These are phyloP conservation scores for Debaryomycetaceae sp. DNA, from an alignment of 1,139 yeast genomes.

Conservation along the genomic window DNA sequence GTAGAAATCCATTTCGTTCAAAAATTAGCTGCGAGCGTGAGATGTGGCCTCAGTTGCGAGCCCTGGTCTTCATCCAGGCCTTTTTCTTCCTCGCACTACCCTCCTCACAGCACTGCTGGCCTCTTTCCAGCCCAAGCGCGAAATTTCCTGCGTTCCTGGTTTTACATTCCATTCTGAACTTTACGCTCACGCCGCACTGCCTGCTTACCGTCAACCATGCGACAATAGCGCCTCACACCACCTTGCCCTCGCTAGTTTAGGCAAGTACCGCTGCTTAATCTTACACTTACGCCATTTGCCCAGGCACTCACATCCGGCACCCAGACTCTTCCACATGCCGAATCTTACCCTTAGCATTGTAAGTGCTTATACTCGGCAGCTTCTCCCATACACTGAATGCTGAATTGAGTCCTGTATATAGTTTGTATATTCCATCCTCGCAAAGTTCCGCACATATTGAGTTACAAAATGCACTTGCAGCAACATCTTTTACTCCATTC, in stretches of 20 bases:
- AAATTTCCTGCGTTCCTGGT: background rate
- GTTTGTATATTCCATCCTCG: background rate
- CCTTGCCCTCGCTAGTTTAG: background rate
- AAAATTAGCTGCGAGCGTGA: no score
- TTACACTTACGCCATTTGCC: background rate
- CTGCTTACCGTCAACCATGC: background rate
- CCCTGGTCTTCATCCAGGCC: no score
- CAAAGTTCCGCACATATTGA: background rate
- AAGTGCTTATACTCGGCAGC: background rate
- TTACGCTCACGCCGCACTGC: background rate
- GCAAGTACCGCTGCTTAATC: background rate
- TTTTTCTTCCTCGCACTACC: no score
- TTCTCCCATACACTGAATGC: no score
- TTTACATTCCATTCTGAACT: background rate
- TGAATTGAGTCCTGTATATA: no score
- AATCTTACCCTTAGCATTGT: no score
- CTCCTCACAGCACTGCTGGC: no score
- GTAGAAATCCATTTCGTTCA: no score
- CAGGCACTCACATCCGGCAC: background rate
- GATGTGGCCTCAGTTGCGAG: no score
- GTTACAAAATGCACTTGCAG: background rate
- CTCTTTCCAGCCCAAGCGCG: no score
- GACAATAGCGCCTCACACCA: background rate
- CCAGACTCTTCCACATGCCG: background rate
- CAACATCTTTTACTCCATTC: background rate